Evolutionary conservation across 257 asterid species (phyloP).

Genomic region (Gentiana macrophylla): DNA sequence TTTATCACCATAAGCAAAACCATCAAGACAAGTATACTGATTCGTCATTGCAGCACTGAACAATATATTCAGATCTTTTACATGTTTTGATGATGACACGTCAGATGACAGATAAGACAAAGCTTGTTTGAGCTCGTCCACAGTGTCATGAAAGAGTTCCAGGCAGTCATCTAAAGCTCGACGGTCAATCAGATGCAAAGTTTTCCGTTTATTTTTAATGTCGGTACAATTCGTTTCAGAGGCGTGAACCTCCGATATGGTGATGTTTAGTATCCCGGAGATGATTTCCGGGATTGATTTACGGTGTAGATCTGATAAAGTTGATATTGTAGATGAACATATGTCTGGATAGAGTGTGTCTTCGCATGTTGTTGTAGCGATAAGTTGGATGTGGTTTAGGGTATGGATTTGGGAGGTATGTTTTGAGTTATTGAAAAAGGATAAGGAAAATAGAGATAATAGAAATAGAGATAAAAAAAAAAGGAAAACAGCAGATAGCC

Average conservation of each 20-base stretch:
- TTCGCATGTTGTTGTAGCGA: slow-evolving; percentile 51
- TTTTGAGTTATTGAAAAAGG: slow-evolving; percentile 6
- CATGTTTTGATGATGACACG: slow-evolving; percentile 25
- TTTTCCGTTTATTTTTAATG: slow-evolving; percentile 39
- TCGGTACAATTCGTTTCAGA: slow-evolving; percentile 44
- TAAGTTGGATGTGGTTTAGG: slow-evolving; percentile 37
- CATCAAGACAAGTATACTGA: slow-evolving; percentile 88
- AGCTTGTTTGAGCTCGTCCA: slow-evolving; percentile 29
- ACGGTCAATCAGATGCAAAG: slow-evolving; percentile 40
- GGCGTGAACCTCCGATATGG: slow-evolving; percentile 46
- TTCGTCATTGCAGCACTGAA: slow-evolving; percentile 93
- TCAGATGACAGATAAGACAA: slow-evolving; percentile 30
- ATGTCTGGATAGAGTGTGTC: slow-evolving; percentile 64
- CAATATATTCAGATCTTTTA: slow-evolving; percentile 55
- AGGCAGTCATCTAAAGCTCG: slow-evolving; percentile 77
- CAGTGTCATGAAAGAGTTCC: slow-evolving; percentile 53
- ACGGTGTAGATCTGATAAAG: slow-evolving; percentile 47
- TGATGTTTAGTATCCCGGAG: slow-evolving; percentile 50
- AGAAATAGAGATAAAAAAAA: slow-evolving; percentile 2
- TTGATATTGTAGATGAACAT: slow-evolving; percentile 58
- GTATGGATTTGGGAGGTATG: slow-evolving; percentile 16
- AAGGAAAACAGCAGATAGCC: slow-evolving; percentile 22
- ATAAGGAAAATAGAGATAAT: slow-evolving; percentile 20
- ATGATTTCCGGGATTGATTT: slow-evolving; percentile 67
- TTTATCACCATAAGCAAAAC: slow-evolving; percentile 54